Evolutionary conservation across 441 rosid species (phyloP).

Genomic region (Aleurites moluccanus): DNA sequence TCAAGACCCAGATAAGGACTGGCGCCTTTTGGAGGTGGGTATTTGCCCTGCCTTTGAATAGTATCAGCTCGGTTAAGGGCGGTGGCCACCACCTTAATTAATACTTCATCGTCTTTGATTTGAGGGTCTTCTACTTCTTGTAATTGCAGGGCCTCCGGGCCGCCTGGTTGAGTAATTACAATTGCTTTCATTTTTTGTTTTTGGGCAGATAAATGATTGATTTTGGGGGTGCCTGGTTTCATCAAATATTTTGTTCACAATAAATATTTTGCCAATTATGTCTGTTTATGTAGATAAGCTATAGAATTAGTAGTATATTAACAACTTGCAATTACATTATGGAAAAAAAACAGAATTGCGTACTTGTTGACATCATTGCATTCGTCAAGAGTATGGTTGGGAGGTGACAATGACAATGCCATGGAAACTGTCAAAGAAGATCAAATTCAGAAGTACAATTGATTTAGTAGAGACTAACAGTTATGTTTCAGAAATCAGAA

Average conservation of each 20-base stretch:
- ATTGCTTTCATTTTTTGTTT: slow-evolving; percentile 62
- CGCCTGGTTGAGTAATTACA: slow-evolving; percentile 66
- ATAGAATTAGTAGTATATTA: not conserved
- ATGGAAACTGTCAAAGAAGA: no score
- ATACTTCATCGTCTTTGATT: slow-evolving; percentile 65
- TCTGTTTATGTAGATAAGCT: no score
- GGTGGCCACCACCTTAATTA: slow-evolving; percentile 70
- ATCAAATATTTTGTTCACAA: not conserved
- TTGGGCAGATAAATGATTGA: not conserved
- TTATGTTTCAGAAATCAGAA: no score
- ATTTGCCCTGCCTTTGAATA: slow-evolving; percentile 61
- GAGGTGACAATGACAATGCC: not conserved
- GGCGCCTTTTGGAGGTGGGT: slow-evolving; percentile 71
- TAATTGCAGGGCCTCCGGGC: slow-evolving; percentile 69
- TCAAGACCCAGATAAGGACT: slow-evolving; percentile 78
- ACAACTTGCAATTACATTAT: not conserved
- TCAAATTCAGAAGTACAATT: no score
- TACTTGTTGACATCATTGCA: not conserved
- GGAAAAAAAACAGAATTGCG: not conserved
- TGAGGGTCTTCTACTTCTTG: slow-evolving; percentile 72
- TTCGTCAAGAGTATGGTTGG: not conserved
- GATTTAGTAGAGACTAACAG: no score
- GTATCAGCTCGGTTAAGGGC: slow-evolving; percentile 82
- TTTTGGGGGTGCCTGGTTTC: not conserved
- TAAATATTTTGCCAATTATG: no score